phyloP scores from a whole-genome alignment of 495 filamentous ascomycete genomes.

The Choiromyces venosus region DNA sequence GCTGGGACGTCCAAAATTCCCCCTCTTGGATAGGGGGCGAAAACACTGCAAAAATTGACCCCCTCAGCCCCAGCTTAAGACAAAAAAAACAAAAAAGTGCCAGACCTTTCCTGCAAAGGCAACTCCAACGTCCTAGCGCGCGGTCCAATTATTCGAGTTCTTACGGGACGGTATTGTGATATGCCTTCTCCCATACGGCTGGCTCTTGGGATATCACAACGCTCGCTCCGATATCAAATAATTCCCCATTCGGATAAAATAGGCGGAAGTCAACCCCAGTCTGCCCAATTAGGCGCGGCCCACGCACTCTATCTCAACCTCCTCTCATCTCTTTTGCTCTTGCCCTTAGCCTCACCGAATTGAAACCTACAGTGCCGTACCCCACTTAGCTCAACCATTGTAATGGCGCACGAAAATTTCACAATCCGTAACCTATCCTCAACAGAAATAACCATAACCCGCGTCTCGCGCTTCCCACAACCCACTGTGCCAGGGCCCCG shows the following conservation, averaged over 20 bases:
- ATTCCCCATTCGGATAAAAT: neutral
- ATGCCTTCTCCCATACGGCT: neutral
- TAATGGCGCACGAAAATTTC: conserved; percentile 43
- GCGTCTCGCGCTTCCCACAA: conserved; percentile 65
- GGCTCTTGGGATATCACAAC: neutral
- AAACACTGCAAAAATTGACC: too few species aligned
- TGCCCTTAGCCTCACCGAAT: neutral
- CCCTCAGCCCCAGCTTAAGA: too few species aligned
- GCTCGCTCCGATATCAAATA: neutral
- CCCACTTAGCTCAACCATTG: neutral
- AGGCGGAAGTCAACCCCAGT: neutral
- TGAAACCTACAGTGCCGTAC: neutral
- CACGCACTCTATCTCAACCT: neutral
- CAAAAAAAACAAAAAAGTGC: too few species aligned
- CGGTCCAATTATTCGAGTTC: too few species aligned
- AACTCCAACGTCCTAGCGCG: too few species aligned
- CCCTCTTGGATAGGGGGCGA: too few species aligned
- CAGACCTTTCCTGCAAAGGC: too few species aligned
- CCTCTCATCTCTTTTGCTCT: neutral
- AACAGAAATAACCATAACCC: conserved; percentile 64
- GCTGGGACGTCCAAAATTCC: too few species aligned
- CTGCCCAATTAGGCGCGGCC: neutral
- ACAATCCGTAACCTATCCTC: conserved; percentile 84
- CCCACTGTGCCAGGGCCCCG: conserved; percentile 41
- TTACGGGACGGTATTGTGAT: too few species aligned